These are phyloP conservation scores for Arthrobotrys musiformis DNA, from an alignment of 2,329 filamentous ascomycete species.

Conservation along the genomic window DNA sequence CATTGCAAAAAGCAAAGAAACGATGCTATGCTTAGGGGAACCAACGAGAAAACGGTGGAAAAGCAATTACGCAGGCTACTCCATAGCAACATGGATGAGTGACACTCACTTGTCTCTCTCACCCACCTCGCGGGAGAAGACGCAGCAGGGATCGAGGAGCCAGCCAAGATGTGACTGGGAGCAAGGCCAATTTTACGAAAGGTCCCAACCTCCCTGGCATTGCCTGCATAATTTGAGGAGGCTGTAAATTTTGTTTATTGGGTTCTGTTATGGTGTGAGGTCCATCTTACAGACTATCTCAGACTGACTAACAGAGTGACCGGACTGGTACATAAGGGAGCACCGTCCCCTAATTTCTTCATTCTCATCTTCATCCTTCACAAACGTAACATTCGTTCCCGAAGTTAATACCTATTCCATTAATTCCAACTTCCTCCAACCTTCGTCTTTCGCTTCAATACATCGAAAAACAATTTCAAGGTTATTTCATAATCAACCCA, in stretches of 20 bases:
- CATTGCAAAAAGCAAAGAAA: conserved; percentile 8
- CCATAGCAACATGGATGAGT: conserved; percentile 54
- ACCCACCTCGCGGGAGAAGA: conserved; percentile 39
- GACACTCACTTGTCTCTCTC: conserved; percentile 25
- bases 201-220: conserved; percentile 55
- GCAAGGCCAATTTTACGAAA: conserved; percentile 49
- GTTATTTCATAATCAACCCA: conserved; percentile 23
- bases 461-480: conserved; percentile 35
- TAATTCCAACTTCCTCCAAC: conserved; percentile 53
- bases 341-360: conserved; percentile 42
- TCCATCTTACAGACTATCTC: conserved; percentile 30
- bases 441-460: conserved; percentile 56
- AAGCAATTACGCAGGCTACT: conserved; percentile 33
- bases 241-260: conserved; percentile 31
- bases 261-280: conserved; percentile 46
- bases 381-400: conserved; percentile 55
- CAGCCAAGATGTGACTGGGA: conserved; percentile 50
- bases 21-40: conserved; percentile 18
- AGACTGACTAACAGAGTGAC: no score
- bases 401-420: conserved; percentile 46
- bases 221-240: conserved; percentile 54
- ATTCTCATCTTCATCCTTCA: conserved; percentile 52
- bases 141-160: conserved; percentile 41
- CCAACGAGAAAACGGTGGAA: conserved; percentile 28
- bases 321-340: conserved; percentile 54